phyloP scores from a whole-genome alignment of 2,329 filamentous ascomycete species.

The Chaetomiaceae sp. region DNA sequence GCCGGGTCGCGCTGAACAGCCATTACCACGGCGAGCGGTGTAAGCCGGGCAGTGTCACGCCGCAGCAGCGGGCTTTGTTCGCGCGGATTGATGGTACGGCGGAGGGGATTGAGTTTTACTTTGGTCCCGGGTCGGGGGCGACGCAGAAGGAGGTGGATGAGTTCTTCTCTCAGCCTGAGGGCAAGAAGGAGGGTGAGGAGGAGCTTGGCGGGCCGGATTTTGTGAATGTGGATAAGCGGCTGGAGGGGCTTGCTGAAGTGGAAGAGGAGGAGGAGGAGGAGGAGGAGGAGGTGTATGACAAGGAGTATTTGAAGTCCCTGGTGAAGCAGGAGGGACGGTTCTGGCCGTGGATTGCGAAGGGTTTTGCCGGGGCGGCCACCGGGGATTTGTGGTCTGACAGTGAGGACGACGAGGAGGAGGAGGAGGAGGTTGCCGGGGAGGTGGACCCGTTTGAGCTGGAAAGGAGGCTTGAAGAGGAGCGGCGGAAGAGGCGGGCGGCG shows the following conservation, averaged over 20 bases:
- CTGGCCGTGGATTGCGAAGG: slow-evolving; percentile 55
- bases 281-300: slow-evolving; percentile 42
- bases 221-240: slow-evolving; percentile 82
- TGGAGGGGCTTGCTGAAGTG: slow-evolving; percentile 43
- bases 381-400: slow-evolving; percentile 55
- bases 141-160: not conserved
- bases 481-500: slow-evolving; percentile 23
- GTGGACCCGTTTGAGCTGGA: slow-evolving; percentile 30
- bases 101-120: no score
- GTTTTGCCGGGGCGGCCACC: slow-evolving; percentile 58
- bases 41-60: no score
- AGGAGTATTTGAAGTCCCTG: slow-evolving; percentile 54
- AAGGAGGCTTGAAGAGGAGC: slow-evolving; percentile 34
- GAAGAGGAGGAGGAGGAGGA: slow-evolving; percentile 33
- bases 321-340: slow-evolving; percentile 50
- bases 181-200: slow-evolving; percentile 31
- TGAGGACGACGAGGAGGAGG: slow-evolving; percentile 51
- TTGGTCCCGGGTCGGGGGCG: no score
- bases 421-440: slow-evolving; percentile 51
- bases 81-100: no score
- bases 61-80: no score
- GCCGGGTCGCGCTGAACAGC: no score
- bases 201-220: slow-evolving; percentile 76
- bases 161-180: not conserved
- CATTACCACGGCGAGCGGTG: no score